phyloP scores from a whole-genome alignment of 192 early-diverging fungal species.

The Backusella mclennaniae region DNA sequence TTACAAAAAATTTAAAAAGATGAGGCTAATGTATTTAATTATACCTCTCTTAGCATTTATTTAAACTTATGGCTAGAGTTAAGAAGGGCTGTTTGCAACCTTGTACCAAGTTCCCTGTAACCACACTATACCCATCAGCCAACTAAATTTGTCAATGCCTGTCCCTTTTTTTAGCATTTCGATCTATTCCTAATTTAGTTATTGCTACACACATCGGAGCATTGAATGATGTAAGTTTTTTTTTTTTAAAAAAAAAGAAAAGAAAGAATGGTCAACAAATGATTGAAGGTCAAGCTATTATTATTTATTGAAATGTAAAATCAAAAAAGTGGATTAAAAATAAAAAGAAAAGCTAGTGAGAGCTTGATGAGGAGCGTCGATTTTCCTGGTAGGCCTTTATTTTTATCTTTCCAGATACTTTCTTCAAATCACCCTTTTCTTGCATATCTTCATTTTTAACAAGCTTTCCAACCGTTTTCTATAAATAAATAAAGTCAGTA shows the following conservation, averaged over 20 bases:
- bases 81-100: neutral
- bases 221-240: neutral
- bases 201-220: neutral
- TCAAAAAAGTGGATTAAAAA: neutral
- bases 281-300: neutral
- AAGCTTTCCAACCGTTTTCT: constrained; percentile 1
- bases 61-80: neutral
- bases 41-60: neutral
- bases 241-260: neutral
- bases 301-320: neutral
- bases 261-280: neutral
- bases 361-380: neutral
- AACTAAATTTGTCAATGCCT: neutral
- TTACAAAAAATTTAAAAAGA: neutral
- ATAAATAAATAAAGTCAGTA: neutral
- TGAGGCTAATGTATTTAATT: constrained; percentile 1
- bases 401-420: constrained; percentile 7
- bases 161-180: neutral
- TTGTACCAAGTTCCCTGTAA: neutral
- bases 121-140: neutral
- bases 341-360: neutral
- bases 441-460: neutral
- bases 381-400: neutral
- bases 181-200: neutral
- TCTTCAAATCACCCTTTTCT: constrained; percentile 3